Base-by-base conservation (phyloP, 352 stramenopile genomes). In the Pythium folliculosum region DNA sequence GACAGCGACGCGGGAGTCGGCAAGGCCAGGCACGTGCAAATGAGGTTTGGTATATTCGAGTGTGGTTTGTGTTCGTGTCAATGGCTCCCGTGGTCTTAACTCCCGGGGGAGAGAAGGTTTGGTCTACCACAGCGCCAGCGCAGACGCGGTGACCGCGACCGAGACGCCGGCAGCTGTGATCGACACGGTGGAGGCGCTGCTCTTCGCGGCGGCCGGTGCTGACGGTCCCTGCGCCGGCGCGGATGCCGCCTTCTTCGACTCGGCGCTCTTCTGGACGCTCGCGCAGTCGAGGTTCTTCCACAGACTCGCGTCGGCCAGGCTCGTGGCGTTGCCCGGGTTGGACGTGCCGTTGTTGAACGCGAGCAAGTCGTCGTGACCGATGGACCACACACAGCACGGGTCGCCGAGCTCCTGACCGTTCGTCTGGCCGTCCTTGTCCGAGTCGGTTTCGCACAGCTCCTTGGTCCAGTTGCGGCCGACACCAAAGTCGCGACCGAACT, bases 341-440 rank as follows among this genome's bases (percentile, higher is more conserved):
- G 63, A 64, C 48, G 23, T 60, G 22, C 63, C 63, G 19, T 23
- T 70, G 4, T 25, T 55, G 23, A 57, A 52, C 51, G 59, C 37
- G 17, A 70, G 63, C 21, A 62, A 10, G 19, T 57, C 54, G 58
- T 72, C 57, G 8, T 52, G 49, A 14, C 58, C 59, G 3, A 55
- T 38, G 9, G 32, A 53, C 80, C 81, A 96, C 22, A 77, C 65
- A 65, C 89, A 96, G 73, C 83, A 86, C 53, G 86, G 86, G 64
- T 96, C 89, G 10, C 89, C 87, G 14, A 95, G 82, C 71, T 96
- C 88, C 60, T 94, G 67, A 48, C 87, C 87, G 73, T 96, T 96
- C 54, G 86, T 94, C 44, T 86, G 75, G 0, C 88, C 88, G 64
- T 96, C 88, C 16, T 81, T 76, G 53, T 96, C 88, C 49, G 74